These are phyloP conservation scores for Hypoxylon intermedium DNA, from an alignment of 495 filamentous ascomycete genomes.

Conservation along the genomic window DNA sequence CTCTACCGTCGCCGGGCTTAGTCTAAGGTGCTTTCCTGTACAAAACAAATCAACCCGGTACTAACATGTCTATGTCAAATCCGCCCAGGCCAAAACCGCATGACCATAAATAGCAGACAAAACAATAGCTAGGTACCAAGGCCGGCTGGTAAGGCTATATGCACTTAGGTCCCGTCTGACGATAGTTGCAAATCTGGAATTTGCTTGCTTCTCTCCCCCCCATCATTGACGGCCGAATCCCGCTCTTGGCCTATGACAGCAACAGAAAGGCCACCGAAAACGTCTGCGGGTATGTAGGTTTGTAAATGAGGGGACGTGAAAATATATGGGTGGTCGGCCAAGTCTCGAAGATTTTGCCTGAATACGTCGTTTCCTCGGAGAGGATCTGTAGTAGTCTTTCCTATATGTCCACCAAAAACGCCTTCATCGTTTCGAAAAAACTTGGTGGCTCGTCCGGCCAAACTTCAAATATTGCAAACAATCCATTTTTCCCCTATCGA, in stretches of 20 bases:
- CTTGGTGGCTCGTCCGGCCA: slow-evolving; percentile 35
- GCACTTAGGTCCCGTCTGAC: not conserved
- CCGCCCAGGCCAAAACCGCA: slow-evolving; percentile 12
- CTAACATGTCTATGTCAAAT: slow-evolving; percentile 19
- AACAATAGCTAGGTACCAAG: not conserved
- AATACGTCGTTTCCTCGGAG: slow-evolving; percentile 38
- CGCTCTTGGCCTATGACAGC: slow-evolving; percentile 16
- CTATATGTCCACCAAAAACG: slow-evolving; percentile 46
- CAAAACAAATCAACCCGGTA: slow-evolving; percentile 16
- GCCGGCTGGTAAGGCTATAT: not conserved
- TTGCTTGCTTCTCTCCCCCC: slow-evolving; percentile 15
- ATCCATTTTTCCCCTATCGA: slow-evolving; percentile 4
- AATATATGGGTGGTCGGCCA: slow-evolving; percentile 39
- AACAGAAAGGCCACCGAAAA: slow-evolving; percentile 34
- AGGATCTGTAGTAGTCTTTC: slow-evolving; percentile 38
- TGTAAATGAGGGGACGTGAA: slow-evolving; percentile 43
- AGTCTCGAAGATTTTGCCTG: slow-evolving; percentile 28
- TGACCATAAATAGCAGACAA: not conserved
- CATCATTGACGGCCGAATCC: slow-evolving; percentile 17
- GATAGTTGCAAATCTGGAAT: slow-evolving; percentile 12
- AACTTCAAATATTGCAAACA: slow-evolving; percentile 29
- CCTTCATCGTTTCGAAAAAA: slow-evolving; percentile 41
- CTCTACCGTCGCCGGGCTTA: not conserved
- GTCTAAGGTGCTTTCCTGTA: slow-evolving; percentile 3
- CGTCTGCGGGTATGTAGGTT: slow-evolving; percentile 41